Conservation (phyloP, 805 yeast species). For the Pichia nakasei region DNA sequence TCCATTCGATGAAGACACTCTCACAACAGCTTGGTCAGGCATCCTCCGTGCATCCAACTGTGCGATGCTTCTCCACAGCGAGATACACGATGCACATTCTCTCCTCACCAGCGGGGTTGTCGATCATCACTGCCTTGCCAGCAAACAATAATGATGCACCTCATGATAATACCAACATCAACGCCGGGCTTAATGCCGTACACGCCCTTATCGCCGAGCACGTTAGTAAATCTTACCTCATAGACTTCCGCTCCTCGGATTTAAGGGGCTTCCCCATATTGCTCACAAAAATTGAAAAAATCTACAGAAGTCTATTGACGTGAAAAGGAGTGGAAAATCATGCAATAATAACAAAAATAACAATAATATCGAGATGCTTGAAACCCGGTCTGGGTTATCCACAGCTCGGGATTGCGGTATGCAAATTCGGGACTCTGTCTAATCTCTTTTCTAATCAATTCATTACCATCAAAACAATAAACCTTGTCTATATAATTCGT, state of each 20-base stretch:
- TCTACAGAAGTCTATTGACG: not conserved
- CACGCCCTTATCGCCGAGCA: not conserved
- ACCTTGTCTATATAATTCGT: no score
- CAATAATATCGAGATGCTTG: no score
- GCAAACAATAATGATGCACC: not conserved
- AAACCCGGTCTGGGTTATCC: no score
- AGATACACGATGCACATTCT: not conserved
- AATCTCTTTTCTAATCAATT: no score
- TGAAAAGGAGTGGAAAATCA: no score
- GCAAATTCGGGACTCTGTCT: no score
- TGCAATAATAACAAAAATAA: no score
- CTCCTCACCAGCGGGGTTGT: not conserved
- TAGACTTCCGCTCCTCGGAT: not conserved
- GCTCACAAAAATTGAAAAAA: not conserved
- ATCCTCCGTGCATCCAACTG: not conserved
- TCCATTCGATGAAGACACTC: not conserved
- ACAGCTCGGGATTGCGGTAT: no score
- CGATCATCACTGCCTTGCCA: not conserved
- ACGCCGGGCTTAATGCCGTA: not conserved
- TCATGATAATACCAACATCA: not conserved
- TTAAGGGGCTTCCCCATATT: not conserved
- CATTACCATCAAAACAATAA: no score
- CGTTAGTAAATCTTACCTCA: not conserved
- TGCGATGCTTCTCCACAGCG: not conserved
- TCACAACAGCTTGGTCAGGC: not conserved